Base-by-base conservation (phyloP, 2,329 filamentous ascomycete species). In the Simplicillium aogashimaense region DNA sequence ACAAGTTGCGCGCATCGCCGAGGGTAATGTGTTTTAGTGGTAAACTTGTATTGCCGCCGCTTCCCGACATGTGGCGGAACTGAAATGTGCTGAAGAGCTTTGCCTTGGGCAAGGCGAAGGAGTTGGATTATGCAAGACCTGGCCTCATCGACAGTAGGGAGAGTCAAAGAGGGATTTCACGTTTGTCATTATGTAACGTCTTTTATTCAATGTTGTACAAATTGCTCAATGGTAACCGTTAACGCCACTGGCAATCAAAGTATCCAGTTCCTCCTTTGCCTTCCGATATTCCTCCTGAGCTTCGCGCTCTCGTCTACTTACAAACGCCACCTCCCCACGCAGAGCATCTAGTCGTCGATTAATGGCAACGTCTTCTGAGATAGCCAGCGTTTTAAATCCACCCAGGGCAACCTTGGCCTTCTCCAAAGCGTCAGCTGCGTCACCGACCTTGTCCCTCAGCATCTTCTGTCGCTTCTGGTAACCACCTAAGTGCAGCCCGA, bases 381-480 rank as follows among this genome's bases (percentile, higher is more conserved):
- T 77, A 48, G 86, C 80, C 45, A 94, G 68, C 6, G 81, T 83
- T 50, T 75, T 75, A 62, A 90, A 88, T 2, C 80, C 78, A 50
- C 83, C 75, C 1, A 94, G 69, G 1, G 86, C 84, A 40, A 78
- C 67, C 36, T 66, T 76, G 3, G 85, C 83, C 63, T 85, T 84
- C 42, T 82, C 77, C 12, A 95, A 69, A 3, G 83, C 83, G 15
- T 79, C 75, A 18, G 79, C 76, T 1, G 87, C 86, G 48, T 88
- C 84, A 14, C 64, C 61, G 46, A 94, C 85, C 66, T 95, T 97
- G 44, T 80, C 74, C 16, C 79, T 76, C 18, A 98, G 72, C 50
- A 78, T 80, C 60, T 88, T 88, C 29, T 86, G 80, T 28, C 92
- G 83, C 50, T 88, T 81, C 58, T 89, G 81, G 63, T 98, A 98